Evolutionary conservation across 371 early-diverging fungal species (phyloP).

Genomic region (Rhizopus delemar): DNA sequence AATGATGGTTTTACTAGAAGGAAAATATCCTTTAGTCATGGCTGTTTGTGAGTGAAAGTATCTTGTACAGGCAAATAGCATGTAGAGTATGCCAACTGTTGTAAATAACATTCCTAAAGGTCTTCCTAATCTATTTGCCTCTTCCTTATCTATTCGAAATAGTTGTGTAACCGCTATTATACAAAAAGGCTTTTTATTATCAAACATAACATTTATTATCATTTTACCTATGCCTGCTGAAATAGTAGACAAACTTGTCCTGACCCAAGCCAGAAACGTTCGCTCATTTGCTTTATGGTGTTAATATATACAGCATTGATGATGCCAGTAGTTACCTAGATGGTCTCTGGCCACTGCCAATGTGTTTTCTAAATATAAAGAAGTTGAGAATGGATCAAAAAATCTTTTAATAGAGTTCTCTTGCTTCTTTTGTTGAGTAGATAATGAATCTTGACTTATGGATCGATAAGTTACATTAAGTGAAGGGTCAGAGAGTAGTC

Average conservation of each 20-base stretch:
- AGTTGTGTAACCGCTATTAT: slow-evolving; percentile 69
- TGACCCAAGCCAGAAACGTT: slow-evolving; percentile 79
- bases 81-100: slow-evolving; percentile 60
- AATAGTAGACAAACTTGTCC: slow-evolving; percentile 73
- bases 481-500: neutral
- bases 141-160: slow-evolving; percentile 56
- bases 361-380: slow-evolving; percentile 68
- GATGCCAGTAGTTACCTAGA: slow-evolving; percentile 44
- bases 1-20: slow-evolving; percentile 64
- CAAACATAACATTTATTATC: neutral
- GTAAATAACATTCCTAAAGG: slow-evolving; percentile 61
- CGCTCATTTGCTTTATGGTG: slow-evolving; percentile 69
- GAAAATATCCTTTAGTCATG: slow-evolving; percentile 68
- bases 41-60: slow-evolving; percentile 69
- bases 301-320: slow-evolving; percentile 7
- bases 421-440: neutral
- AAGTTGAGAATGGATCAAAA: slow-evolving; percentile 16
- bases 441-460: no score
- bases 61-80: slow-evolving; percentile 61
- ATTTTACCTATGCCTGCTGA: slow-evolving; percentile 71
- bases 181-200: slow-evolving; percentile 1
- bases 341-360: slow-evolving; percentile 81
- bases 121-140: slow-evolving; percentile 29
- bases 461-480: neutral
- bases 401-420: neutral